phyloP scores from a whole-genome alignment of 441 rosid genomes.

The Jatropha podagrica region DNA sequence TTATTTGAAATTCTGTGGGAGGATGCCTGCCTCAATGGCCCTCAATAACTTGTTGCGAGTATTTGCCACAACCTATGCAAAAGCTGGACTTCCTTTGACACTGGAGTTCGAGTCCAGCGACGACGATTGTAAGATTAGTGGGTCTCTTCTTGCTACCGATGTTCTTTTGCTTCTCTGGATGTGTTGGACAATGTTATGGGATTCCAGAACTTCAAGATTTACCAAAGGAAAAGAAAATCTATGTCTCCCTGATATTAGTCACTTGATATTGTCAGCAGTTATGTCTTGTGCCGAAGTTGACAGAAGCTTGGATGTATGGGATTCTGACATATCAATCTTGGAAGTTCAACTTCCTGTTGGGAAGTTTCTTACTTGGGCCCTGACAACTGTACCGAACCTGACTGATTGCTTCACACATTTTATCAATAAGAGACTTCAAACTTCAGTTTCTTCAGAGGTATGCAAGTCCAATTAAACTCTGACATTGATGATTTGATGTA shows the following conservation, averaged over 20 bases:
- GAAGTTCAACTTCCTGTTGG: conserved; percentile 61
- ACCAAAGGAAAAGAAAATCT: conserved; percentile 30
- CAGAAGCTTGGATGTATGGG: conserved; percentile 53
- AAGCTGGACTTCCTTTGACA: conserved; percentile 48
- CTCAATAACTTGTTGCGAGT: conserved; percentile 58
- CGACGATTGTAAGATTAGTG: conserved; percentile 62
- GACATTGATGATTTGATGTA: background rate
- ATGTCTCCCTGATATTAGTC: conserved; percentile 60
- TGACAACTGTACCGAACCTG: conserved; percentile 54
- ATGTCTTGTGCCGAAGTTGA: conserved; percentile 55
- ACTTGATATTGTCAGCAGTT: conserved; percentile 61
- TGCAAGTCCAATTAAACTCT: background rate
- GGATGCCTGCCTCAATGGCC: conserved; percentile 61
- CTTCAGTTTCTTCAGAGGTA: conserved; percentile 46
- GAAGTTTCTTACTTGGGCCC: conserved; percentile 68
- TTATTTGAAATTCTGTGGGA: conserved; percentile 74
- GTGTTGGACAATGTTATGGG: conserved; percentile 83
- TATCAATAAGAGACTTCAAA: conserved; percentile 51
- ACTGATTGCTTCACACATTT: conserved; percentile 61
- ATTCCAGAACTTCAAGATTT: conserved; percentile 31
- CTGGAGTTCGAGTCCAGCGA: conserved; percentile 66
- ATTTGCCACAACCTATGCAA: conserved; percentile 34
- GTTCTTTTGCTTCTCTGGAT: conserved; percentile 59
- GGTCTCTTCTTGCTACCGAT: conserved; percentile 48
- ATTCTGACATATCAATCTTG: conserved; percentile 43